Percentiles rank a stretch among this genome's conserved stretches.
These are phyloP conservation scores for Cyclotella baltica DNA, from an alignment of 108 stramenopile genomes.

Conservation along the genomic window DNA sequence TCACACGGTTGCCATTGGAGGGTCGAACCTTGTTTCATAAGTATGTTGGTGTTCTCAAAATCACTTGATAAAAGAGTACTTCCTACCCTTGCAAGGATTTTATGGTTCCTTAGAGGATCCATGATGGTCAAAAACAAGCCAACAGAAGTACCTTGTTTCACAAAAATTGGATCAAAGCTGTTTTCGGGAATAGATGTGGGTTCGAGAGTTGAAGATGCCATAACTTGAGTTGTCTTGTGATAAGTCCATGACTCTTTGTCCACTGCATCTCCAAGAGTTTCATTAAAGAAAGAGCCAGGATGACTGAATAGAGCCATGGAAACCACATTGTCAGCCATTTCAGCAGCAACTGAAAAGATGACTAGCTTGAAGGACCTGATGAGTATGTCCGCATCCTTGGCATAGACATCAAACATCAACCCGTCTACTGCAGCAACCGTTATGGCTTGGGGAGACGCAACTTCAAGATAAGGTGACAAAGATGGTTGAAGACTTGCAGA, in stretches of 20 bases:
- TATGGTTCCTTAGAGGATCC: constrained; percentile 12
- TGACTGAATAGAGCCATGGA: not conserved
- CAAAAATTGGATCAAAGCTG: constrained; percentile 15
- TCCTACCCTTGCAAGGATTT: constrained; percentile 6
- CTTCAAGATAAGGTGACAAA: constrained; percentile 5
- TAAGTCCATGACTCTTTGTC: not conserved
- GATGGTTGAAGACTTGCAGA: constrained; percentile 18
- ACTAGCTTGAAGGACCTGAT: constrained; percentile 15
- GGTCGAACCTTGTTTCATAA: constrained; percentile 1
- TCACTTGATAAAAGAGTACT: constrained; percentile 12
- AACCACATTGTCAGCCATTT: not conserved
- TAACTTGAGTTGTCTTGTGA: constrained; percentile 8
- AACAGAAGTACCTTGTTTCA: constrained; percentile 14
- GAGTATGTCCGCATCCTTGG: constrained; percentile 8
- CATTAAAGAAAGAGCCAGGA: constrained; percentile 17
- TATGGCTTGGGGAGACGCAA: constrained; percentile 3
- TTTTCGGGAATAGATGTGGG: constrained; percentile 3
- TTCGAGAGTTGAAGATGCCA: not conserved
- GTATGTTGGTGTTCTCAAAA: not conserved
- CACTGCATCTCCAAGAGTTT: constrained; percentile 17
- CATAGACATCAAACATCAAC: constrained; percentile 16
- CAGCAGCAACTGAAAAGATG: constrained; percentile 12
- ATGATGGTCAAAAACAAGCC: constrained; percentile 22
- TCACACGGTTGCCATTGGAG: constrained; percentile 21
- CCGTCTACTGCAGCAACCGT: constrained; percentile 10